phyloP scores from a whole-genome alignment of 352 stramenopile genomes.

The Thalassiosira mediterranea region DNA sequence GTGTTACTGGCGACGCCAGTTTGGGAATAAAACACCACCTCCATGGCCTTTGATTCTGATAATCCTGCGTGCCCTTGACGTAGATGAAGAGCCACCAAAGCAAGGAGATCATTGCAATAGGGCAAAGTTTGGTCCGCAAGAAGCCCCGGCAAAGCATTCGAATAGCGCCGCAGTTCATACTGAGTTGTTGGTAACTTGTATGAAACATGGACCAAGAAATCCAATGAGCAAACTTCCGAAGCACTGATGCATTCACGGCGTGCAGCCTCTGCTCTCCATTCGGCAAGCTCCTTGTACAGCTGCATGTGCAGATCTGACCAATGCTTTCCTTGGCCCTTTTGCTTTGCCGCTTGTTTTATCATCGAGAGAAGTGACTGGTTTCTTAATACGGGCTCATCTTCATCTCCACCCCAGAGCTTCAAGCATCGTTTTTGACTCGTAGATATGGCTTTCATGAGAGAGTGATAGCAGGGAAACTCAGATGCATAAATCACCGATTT shows the following conservation, averaged over 20 bases:
- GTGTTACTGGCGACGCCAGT: not conserved
- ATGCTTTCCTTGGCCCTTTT: slow-evolving; percentile 41
- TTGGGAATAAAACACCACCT: slow-evolving; percentile 41
- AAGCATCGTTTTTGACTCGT: slow-evolving; percentile 73
- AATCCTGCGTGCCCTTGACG: slow-evolving; percentile 3
- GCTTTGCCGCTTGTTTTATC: slow-evolving; percentile 51
- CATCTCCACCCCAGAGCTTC: slow-evolving; percentile 57
- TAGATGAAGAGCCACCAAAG: slow-evolving; percentile 23
- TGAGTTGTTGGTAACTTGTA: slow-evolving; percentile 54
- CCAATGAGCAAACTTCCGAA: slow-evolving; percentile 64
- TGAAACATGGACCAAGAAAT: slow-evolving; percentile 69
- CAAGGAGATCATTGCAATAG: slow-evolving; percentile 51
- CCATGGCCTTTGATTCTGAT: slow-evolving; percentile 17
- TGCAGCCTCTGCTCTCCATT: slow-evolving; percentile 61
- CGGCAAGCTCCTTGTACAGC: slow-evolving; percentile 64
- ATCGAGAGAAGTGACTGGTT: slow-evolving; percentile 56
- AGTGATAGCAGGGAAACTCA: slow-evolving; percentile 41
- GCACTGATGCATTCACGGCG: slow-evolving; percentile 30
- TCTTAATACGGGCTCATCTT: slow-evolving; percentile 54
- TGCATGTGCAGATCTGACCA: slow-evolving; percentile 62
- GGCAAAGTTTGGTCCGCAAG: slow-evolving; percentile 55
- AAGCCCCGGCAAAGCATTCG: slow-evolving; percentile 54
- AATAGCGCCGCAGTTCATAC: slow-evolving; percentile 49
- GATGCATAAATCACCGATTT: slow-evolving; percentile 31
- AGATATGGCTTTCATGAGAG: slow-evolving; percentile 71